phyloP scores from a whole-genome alignment of 768 basidiomycete species.

The Lactifluus hygrophoroides region DNA sequence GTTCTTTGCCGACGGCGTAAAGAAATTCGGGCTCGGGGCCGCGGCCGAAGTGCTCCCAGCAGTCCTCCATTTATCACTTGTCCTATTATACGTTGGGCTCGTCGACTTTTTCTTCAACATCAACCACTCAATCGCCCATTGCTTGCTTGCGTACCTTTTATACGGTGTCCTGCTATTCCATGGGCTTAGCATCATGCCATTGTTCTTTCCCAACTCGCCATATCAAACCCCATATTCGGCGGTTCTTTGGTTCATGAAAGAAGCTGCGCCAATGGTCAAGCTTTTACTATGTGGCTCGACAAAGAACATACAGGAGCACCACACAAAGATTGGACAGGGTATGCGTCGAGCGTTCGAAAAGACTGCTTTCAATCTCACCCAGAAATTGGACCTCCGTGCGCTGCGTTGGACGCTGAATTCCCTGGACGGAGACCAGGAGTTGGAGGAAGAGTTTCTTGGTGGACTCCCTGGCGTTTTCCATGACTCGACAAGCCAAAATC shows the following conservation, averaged over 20 bases:
- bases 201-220: neutral
- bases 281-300: neutral
- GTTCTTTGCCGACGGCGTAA: conserved; percentile 31
- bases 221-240: neutral
- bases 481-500: neutral
- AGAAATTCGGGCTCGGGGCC: conserved; percentile 31
- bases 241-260: neutral
- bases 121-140: neutral
- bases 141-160: neutral
- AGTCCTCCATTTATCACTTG: neutral
- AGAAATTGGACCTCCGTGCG: neutral
- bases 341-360: neutral
- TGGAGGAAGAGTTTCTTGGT: neutral
- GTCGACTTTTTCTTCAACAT: neutral
- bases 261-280: neutral
- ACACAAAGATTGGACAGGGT: neutral
- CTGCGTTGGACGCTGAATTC: neutral
- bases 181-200: neutral
- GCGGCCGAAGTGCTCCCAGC: conserved; percentile 31
- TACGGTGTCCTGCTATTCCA: neutral
- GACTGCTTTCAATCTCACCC: neutral
- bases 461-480: neutral
- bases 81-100: neutral
- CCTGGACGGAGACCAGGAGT: neutral
- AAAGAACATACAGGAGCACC: neutral